Conservation (phyloP, 2,329 filamentous ascomycete genomes). For the Elsinoe australis region DNA sequence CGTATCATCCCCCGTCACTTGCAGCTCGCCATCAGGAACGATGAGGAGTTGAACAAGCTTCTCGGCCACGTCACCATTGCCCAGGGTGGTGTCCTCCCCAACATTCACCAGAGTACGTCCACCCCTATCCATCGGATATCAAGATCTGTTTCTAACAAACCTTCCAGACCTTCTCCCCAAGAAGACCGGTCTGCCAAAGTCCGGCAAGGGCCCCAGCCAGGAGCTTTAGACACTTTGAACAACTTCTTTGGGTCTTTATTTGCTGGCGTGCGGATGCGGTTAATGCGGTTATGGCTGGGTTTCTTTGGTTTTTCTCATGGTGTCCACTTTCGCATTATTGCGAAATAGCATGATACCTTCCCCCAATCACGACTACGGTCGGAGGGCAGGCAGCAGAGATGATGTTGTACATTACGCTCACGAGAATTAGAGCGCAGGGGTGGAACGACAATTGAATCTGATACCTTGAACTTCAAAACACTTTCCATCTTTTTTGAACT, state of each 20-base stretch:
- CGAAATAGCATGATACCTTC: slow-evolving; percentile 18
- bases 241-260: slow-evolving; percentile 21
- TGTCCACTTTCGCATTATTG: slow-evolving; percentile 16
- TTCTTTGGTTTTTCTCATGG: slow-evolving; percentile 18
- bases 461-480: slow-evolving; percentile 15
- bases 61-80: slow-evolving; percentile 93
- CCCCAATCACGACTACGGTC: slow-evolving; percentile 16
- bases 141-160: slow-evolving; percentile 34
- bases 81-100: slow-evolving; percentile 92
- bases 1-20: slow-evolving; percentile 99
- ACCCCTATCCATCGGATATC: slow-evolving; percentile 7
- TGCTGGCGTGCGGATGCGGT: slow-evolving; percentile 20
- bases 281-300: slow-evolving; percentile 23
- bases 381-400: slow-evolving; percentile 14
- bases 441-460: slow-evolving; percentile 16
- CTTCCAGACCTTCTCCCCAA: slow-evolving; percentile 86
- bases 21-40: slow-evolving; percentile 97
- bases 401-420: slow-evolving; percentile 18
- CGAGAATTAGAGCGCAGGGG: slow-evolving; percentile 15
- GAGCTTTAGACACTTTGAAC: slow-evolving; percentile 63
- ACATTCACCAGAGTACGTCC: slow-evolving; percentile 90
- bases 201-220: slow-evolving; percentile 85
- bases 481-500: not conserved
- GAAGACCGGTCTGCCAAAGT: slow-evolving; percentile 61
- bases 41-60: slow-evolving; percentile 99